Conservation (phyloP, 2,329 filamentous ascomycete genomes). For the Xylariaceae sp. region DNA sequence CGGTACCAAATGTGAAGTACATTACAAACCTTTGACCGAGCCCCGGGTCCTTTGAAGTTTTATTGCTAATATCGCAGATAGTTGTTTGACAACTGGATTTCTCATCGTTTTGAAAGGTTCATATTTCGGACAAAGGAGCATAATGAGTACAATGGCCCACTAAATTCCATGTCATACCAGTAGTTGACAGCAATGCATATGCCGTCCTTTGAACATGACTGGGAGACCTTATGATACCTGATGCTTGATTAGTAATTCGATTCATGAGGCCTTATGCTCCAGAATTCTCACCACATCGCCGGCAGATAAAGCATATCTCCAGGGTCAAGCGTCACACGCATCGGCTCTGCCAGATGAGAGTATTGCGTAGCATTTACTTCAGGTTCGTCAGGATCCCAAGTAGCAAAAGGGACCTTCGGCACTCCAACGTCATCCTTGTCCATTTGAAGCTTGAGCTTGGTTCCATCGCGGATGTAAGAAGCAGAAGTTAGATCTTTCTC, state of each 20-base stretch:
- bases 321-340: constrained; percentile 65
- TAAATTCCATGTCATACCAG: constrained; percentile 82
- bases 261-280: not conserved
- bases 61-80: not conserved
- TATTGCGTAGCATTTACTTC: constrained; percentile 51
- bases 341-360: constrained; percentile 56
- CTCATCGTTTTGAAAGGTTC: constrained; percentile 9
- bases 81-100: not conserved
- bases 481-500: constrained; percentile 58
- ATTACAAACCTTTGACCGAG: no score
- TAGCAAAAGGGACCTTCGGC: constrained; percentile 60
- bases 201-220: constrained; percentile 65
- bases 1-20: no score
- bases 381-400: constrained; percentile 70
- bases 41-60: no score
- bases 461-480: constrained; percentile 51
- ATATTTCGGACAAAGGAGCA: constrained; percentile 34
- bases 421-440: constrained; percentile 15
- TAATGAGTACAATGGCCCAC: constrained; percentile 63
- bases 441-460: constrained; percentile 8
- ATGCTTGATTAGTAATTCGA: not conserved
- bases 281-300: constrained; percentile 65
- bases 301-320: constrained; percentile 83
- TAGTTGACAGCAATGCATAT: constrained; percentile 80
- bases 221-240: constrained; percentile 76